These are phyloP conservation scores for Clavispora fructus DNA, from an alignment of 805 yeast genomes.

Conservation along the genomic window DNA sequence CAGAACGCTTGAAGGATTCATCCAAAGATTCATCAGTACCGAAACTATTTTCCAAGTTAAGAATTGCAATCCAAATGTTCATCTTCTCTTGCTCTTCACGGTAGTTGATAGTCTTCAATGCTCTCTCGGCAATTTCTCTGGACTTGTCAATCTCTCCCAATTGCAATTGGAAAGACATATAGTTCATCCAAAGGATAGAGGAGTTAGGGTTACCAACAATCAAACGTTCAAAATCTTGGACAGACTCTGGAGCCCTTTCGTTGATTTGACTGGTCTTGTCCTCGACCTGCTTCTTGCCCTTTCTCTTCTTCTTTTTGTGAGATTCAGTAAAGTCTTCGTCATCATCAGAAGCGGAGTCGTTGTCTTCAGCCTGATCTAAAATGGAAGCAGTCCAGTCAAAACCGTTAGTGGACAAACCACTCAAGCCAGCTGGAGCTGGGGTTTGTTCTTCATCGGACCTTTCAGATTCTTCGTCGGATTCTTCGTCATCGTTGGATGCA, in stretches of 20 bases:
- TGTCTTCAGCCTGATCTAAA: slow-evolving; percentile 70
- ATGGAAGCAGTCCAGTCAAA: slow-evolving; percentile 96
- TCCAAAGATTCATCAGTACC: slow-evolving; percentile 82
- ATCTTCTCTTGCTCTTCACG: slow-evolving; percentile 90
- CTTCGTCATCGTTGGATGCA: slow-evolving; percentile 4
- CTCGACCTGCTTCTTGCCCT: slow-evolving; percentile 49
- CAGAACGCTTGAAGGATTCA: slow-evolving; percentile 73
- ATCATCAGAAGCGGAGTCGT: slow-evolving; percentile 48
- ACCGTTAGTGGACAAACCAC: slow-evolving; percentile 76
- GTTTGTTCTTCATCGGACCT: slow-evolving; percentile 24
- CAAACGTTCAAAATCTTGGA: slow-evolving; percentile 85
- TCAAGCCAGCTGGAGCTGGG: slow-evolving; percentile 17
- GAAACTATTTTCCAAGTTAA: slow-evolving; percentile 90
- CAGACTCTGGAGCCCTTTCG: slow-evolving; percentile 87
- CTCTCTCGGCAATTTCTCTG: slow-evolving; percentile 88
- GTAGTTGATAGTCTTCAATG: slow-evolving; percentile 81
- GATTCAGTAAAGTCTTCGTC: slow-evolving; percentile 54
- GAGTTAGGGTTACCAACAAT: slow-evolving; percentile 90
- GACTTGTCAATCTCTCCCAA: slow-evolving; percentile 92
- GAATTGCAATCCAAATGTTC: slow-evolving; percentile 92
- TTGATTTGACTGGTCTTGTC: slow-evolving; percentile 84
- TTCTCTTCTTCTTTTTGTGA: slow-evolving; percentile 39
- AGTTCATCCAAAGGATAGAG: slow-evolving; percentile 94
- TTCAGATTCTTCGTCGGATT: slow-evolving; percentile 6
- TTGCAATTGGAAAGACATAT: slow-evolving; percentile 96